phyloP scores from a whole-genome alignment of 2,329 filamentous ascomycete species.

The Alternaria ventricosa region DNA sequence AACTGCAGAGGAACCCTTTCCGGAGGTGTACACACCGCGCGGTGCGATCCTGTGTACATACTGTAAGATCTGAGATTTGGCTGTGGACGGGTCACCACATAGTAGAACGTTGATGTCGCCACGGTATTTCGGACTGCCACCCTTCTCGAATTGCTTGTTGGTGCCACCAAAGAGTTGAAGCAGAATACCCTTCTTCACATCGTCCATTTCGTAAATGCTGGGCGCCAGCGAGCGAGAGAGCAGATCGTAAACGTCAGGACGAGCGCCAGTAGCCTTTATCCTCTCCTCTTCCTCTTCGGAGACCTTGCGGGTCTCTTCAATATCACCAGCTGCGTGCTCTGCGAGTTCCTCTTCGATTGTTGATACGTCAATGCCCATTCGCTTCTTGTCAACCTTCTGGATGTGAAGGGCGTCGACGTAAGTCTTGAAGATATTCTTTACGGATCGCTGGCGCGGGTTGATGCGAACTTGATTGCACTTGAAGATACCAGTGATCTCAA shows the following conservation, averaged over 20 bases:
- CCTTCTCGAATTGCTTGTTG: constrained; percentile 97
- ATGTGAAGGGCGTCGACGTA: constrained; percentile 96
- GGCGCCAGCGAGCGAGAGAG: constrained; percentile 89
- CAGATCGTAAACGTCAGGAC: constrained; percentile 90
- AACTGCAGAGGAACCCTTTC: constrained; percentile 77
- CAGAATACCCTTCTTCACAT: constrained; percentile 97
- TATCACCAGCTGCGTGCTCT: constrained; percentile 71
- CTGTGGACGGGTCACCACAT: constrained; percentile 94
- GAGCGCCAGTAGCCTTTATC: constrained; percentile 79
- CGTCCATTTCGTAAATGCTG: constrained; percentile 96
- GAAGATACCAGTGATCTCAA: constrained; percentile 97
- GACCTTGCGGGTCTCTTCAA: constrained; percentile 85
- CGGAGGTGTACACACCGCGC: constrained; percentile 78
- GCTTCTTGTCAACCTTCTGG: constrained; percentile 94
- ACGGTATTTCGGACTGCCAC: constrained; percentile 91
- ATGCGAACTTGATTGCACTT: constrained; percentile 91
- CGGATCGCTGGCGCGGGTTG: constrained; percentile 87
- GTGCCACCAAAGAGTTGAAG: constrained; percentile 96
- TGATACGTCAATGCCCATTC: constrained; percentile 87
- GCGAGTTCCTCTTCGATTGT: constrained; percentile 86
- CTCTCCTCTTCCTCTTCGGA: constrained; percentile 85
- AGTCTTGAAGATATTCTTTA: constrained; percentile 97
- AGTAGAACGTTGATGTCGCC: constrained; percentile 97
- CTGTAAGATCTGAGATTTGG: constrained; percentile 91
- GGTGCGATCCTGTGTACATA: constrained; percentile 99